phyloP scores from a whole-genome alignment of 208 protist genomes.

The Giardia duodenalis region DNA sequence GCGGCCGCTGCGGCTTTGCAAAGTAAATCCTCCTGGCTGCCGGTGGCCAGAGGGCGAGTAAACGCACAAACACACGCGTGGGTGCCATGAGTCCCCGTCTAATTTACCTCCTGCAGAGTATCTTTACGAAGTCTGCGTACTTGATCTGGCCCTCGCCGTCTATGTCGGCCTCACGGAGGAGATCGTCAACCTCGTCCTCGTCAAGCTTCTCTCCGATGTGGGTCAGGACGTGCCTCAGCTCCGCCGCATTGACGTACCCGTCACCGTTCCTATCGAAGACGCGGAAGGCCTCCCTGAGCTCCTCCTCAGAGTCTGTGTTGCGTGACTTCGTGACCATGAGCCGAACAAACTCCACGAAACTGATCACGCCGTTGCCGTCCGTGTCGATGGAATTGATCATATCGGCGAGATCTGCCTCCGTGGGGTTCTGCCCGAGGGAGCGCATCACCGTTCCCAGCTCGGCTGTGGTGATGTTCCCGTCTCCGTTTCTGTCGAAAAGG shows the following conservation, averaged over 20 bases:
- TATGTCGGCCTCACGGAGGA: slow-evolving; percentile 61
- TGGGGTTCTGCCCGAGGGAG: slow-evolving; percentile 82
- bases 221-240: slow-evolving; percentile 70
- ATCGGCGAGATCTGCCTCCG: slow-evolving; percentile 53
- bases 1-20: slow-evolving; percentile 82
- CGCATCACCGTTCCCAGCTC: slow-evolving; percentile 94
- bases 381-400: slow-evolving; percentile 51
- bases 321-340: slow-evolving; percentile 50
- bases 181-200: slow-evolving; percentile 61
- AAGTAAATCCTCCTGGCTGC: background rate
- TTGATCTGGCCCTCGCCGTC: slow-evolving; percentile 64
- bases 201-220: slow-evolving; percentile 67
- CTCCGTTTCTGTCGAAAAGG: slow-evolving; percentile 93
- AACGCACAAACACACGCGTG: background rate
- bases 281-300: slow-evolving; percentile 66
- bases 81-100: background rate
- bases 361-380: slow-evolving; percentile 46
- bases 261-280: slow-evolving; percentile 77
- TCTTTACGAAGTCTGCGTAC: slow-evolving; percentile 63
- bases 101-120: slow-evolving; percentile 38
- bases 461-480: slow-evolving; percentile 75
- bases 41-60: background rate
- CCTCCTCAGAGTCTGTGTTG: slow-evolving; percentile 64
- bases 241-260: slow-evolving; percentile 66
- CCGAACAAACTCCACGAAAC: slow-evolving; percentile 51